Percentiles rank a stretch among this genome's conserved stretches.
phyloP scores from a whole-genome alignment of 2,329 filamentous ascomycete species.

The Didymosphaeria variabile region DNA sequence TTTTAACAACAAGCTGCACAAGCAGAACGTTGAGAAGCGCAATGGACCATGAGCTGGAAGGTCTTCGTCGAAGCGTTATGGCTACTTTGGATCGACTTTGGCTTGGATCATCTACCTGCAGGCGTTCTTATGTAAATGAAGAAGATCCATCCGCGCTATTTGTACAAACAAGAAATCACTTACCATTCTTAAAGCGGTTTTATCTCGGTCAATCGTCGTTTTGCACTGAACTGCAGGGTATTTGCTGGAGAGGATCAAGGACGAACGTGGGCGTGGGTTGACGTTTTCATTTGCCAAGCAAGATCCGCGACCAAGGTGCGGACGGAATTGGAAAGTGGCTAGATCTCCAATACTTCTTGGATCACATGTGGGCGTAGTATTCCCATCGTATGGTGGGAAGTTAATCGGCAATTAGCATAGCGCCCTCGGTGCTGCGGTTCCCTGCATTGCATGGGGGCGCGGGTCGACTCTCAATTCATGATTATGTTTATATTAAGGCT shows the following conservation, averaged over 20 bases:
- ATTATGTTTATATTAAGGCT: slow-evolving; percentile 15
- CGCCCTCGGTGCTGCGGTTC: slow-evolving; percentile 15
- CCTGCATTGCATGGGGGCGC: slow-evolving; percentile 21
- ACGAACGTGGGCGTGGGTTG: slow-evolving; percentile 34
- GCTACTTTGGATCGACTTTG: neutral
- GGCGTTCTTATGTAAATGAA: slow-evolving; percentile 9
- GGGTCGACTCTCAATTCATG: slow-evolving; percentile 12
- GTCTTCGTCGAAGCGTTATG: neutral
- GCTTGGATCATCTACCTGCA: neutral
- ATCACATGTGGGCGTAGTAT: neutral
- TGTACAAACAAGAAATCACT: slow-evolving; percentile 28
- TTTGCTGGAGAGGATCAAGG: slow-evolving; percentile 12
- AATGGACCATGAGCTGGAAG: slow-evolving; percentile 25
- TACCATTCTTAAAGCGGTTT: slow-evolving; percentile 10
- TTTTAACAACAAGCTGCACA: slow-evolving; percentile 81
- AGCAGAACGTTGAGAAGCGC: slow-evolving; percentile 46
- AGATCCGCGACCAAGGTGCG: neutral
- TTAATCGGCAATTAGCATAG: neutral
- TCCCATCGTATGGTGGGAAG: neutral
- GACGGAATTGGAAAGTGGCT: slow-evolving; percentile 5
- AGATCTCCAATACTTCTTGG: neutral
- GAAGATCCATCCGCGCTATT: slow-evolving; percentile 9
- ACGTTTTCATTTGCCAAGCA: slow-evolving; percentile 39
- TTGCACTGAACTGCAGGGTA: slow-evolving; percentile 17
- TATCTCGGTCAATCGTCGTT: slow-evolving; percentile 15